phyloP scores from a whole-genome alignment of 2,329 filamentous ascomycete genomes.

The Stachybotrys chlorohalonatus region DNA sequence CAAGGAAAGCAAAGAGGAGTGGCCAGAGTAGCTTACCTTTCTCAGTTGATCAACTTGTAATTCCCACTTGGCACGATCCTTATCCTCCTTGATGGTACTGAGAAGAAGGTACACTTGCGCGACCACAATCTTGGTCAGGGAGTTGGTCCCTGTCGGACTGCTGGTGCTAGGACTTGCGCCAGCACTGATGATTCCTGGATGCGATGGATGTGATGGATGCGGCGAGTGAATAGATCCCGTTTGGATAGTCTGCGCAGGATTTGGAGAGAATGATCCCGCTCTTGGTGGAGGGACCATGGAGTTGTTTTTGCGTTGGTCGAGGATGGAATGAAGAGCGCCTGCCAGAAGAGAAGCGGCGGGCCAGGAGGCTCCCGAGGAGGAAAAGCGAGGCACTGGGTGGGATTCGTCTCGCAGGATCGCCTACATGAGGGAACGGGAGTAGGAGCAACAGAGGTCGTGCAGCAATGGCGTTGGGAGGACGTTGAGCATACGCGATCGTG shows the following conservation, averaged over 20 bases:
- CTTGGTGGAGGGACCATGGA: conserved; percentile 52
- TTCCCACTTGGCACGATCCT: conserved; percentile 85
- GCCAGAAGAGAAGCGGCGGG: conserved; percentile 25
- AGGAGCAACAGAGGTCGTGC: conserved; percentile 6
- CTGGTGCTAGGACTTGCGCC: conserved; percentile 52
- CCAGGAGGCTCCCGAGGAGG: conserved; percentile 22
- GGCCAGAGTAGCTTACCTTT: conserved; percentile 52
- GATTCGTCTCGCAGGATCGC: conserved; percentile 12
- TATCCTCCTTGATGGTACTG: conserved; percentile 91
- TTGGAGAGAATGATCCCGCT: conserved; percentile 57
- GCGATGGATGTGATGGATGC: conserved; percentile 35
- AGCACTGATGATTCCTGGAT: conserved; percentile 48
- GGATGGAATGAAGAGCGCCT: conserved; percentile 22
- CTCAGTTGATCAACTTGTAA: conserved; percentile 82
- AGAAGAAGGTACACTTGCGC: conserved; percentile 92
- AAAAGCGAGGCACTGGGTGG: conserved; percentile 16
- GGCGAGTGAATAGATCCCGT: conserved; percentile 47
- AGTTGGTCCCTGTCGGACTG: conserved; percentile 54
- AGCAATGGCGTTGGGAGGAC: conserved; percentile 6
- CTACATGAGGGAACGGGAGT: conserved; percentile 23
- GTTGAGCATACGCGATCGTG: conserved; percentile 10
- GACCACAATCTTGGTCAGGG: conserved; percentile 85
- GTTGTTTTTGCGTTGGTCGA: conserved; percentile 26
- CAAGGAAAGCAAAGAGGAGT: not conserved
- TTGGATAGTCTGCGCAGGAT: conserved; percentile 48